A percentile compares a stretch with the other conserved stretches of the same genome.
These are phyloP conservation scores for Cordyceps farinosa DNA, from an alignment of 2,329 filamentous ascomycete species.

Conservation along the genomic window DNA sequence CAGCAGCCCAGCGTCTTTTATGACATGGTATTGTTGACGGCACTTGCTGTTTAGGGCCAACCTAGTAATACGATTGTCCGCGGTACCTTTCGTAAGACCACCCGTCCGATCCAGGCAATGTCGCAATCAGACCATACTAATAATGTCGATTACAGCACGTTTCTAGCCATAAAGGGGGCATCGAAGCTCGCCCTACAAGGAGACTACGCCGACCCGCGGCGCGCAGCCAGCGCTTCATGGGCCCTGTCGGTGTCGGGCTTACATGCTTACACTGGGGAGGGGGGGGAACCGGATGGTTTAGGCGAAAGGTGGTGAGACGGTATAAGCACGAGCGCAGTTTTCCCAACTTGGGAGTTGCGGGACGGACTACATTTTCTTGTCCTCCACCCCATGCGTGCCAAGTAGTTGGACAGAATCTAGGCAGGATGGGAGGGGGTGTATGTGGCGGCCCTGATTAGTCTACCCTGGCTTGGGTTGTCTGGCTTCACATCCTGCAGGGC, in stretches of 20 bases:
- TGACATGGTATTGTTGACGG: neutral
- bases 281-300: neutral
- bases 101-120: neutral
- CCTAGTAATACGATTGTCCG: neutral
- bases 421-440: neutral
- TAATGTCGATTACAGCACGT: slow-evolving; percentile 1
- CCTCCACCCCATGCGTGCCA: neutral
- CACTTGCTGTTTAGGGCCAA: neutral
- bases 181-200: slow-evolving; percentile 7
- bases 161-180: neutral
- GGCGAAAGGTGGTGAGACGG: slow-evolving; percentile 14
- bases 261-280: slow-evolving; percentile 11
- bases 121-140: neutral
- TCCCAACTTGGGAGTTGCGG: neutral
- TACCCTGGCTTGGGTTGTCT: neutral
- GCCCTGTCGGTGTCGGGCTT: slow-evolving; percentile 8
- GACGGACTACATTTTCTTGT: neutral
- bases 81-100: slow-evolving; percentile 1
- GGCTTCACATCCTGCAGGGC: neutral
- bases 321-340: slow-evolving; percentile 15
- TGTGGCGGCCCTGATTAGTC: neutral
- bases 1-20: slow-evolving; percentile 8
- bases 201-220: neutral
- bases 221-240: neutral
- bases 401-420: neutral